Conservation (phyloP, 2,329 filamentous ascomycete species). For the Metarhizium guizhouense region DNA sequence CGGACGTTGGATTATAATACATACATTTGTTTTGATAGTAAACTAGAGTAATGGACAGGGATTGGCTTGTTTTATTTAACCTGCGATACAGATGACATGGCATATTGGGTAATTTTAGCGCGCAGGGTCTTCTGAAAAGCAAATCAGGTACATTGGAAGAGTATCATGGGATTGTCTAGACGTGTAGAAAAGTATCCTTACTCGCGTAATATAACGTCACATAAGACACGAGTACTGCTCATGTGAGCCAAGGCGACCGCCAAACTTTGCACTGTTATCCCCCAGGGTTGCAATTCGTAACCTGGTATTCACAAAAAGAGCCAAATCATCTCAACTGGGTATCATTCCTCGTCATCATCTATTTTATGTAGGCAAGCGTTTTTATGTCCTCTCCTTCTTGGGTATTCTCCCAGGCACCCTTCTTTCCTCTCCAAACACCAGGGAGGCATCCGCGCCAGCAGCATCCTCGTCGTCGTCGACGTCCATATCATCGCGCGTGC, state of each 20-base stretch:
- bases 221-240: too few species aligned
- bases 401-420: slow-evolving; percentile 11
- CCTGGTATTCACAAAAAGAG: not conserved
- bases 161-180: too few species aligned
- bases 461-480: slow-evolving; percentile 17
- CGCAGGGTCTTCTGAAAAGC: too few species aligned
- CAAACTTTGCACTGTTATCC: too few species aligned
- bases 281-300: too few species aligned
- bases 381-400: slow-evolving; percentile 14
- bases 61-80: too few species aligned
- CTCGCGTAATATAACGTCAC: too few species aligned
- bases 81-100: too few species aligned
- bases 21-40: not conserved
- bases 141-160: too few species aligned
- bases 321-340: not conserved
- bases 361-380: not conserved
- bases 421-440: slow-evolving; percentile 16
- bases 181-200: too few species aligned
- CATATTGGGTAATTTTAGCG: too few species aligned
- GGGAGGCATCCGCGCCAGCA: slow-evolving; percentile 12
- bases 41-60: not conserved
- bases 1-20: not conserved
- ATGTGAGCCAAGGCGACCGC: too few species aligned
- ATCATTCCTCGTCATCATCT: slow-evolving; percentile 4
- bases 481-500: slow-evolving; percentile 31